Evolutionary conservation across 2,329 filamentous ascomycete species (phyloP), one percentile per base, ranked within the genome.

Genomic region (Ophiognomonia clavigignenti-juglandacearum): DNA sequence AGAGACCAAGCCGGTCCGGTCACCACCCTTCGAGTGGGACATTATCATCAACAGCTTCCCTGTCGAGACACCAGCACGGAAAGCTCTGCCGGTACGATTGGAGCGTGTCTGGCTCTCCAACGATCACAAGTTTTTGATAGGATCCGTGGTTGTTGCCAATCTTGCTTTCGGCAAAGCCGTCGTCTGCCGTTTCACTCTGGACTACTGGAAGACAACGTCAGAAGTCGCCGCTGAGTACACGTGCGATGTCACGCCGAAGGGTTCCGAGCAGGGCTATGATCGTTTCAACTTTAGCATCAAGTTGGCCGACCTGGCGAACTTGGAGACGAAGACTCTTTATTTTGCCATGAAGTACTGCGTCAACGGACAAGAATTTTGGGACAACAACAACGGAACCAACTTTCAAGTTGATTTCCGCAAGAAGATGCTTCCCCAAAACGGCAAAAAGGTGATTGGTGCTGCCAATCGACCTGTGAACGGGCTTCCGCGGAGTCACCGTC

Each of bases 191-290:
- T 98, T 98, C 66, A 98, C 93, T 0, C 78, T 96, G 39, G 93
- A 98, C 65, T 93, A 95, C 69, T 98, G 93, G 93, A 96, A 95
- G 75, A 98, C 93, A 0, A 95, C 91, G 0, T 98, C 93, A 1
- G 93, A 98, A 63, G 86, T 97, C 2, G 77, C 78, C 31, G 92
- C 88, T n/a, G 90, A 96, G 59, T 98, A 81, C 70, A 85, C 83
- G 63, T 80, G 87, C 52, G 87, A 93, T 67, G 78, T 92, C 38
- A 80, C 82, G 36, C 80, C 81, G 23, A 80, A 80, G 56, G 80
- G 85, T 35, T 67, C 67, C 5, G 72, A 71, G 4, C 70, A 85
- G 56, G 82, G 85, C 39, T 85, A 85, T 57, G 93, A 98, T 64
- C 82, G 88, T 32, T 98, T 98, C 71, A 88, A 84, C 61, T 98